These are phyloP conservation scores for Nakazawaea anatomiae DNA, from an alignment of 805 yeast genomes.

Conservation along the genomic window DNA sequence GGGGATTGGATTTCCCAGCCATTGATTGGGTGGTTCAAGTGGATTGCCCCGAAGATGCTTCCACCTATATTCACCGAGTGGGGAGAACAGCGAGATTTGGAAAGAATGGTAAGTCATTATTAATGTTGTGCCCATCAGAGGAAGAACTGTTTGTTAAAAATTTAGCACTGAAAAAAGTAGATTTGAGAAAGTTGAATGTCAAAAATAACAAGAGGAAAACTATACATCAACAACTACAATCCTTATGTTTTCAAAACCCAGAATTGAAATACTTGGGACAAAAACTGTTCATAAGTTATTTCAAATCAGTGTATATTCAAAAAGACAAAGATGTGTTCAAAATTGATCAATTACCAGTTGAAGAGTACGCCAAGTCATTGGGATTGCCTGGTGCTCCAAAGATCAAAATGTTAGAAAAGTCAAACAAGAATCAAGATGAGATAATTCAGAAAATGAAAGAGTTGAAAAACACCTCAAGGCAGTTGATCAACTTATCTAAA, in stretches of 20 bases:
- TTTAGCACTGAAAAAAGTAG: slow-evolving; percentile 57
- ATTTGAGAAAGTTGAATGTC: slow-evolving; percentile 66
- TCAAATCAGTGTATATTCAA: slow-evolving; percentile 78
- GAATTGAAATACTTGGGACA: slow-evolving; percentile 91
- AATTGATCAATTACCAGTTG: slow-evolving; percentile 69
- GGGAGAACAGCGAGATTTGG: slow-evolving; percentile 90
- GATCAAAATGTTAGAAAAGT: slow-evolving; percentile 58
- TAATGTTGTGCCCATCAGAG: slow-evolving; percentile 82
- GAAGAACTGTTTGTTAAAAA: slow-evolving; percentile 68
- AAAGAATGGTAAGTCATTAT: slow-evolving; percentile 71
- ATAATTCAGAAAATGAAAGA: slow-evolving; percentile 49
- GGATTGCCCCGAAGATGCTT: slow-evolving; percentile 87
- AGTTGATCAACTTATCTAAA: slow-evolving; percentile 50
- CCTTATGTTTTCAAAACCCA: slow-evolving; percentile 86
- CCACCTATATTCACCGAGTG: slow-evolving; percentile 86
- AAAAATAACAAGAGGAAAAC: slow-evolving; percentile 68
- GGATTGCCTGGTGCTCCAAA: slow-evolving; percentile 97
- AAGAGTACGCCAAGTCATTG: slow-evolving; percentile 77
- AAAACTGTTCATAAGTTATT: slow-evolving; percentile 90
- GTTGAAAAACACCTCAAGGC: slow-evolving; percentile 76
- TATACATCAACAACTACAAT: slow-evolving; percentile 80
- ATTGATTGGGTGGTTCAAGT: slow-evolving; percentile 93
- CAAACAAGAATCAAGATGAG: slow-evolving; percentile 21
- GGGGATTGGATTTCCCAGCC: slow-evolving; percentile 90
- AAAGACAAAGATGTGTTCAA: slow-evolving; percentile 83